Evolutionary conservation across 768 basidiomycete species (phyloP), one percentile per base, ranked within the genome.

Genomic region (Trametes coccinea): DNA sequence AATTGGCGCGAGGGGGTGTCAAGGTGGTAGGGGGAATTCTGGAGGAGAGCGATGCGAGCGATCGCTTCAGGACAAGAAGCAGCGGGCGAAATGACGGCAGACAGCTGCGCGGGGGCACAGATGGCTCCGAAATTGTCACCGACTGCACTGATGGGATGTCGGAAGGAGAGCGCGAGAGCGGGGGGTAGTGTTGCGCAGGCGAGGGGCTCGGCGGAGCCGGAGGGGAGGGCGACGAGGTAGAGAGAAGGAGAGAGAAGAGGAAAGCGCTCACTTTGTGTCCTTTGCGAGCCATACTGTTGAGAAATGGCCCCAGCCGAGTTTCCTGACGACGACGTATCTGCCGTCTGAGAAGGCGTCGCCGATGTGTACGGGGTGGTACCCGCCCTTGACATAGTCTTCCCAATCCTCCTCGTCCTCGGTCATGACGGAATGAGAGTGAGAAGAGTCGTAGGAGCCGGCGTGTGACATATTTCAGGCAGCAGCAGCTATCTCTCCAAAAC

Each of bases 251-350:
- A 56, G 48, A 4, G 48, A 30, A n/a, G 31, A 49, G n/a, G 59
- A 22, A 4, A 37, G 63, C 31, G 78, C 86, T 66, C 69, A 92
- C 92, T 89, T 92, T 71, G 78, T 79, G 72, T 94, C 93, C 67
- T 82, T 86, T 29, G 92, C 90, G 0, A 94, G 82, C 93, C 93
- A 95, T 5, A 95, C 94, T 0, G 94, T 96, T 1, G 90, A 92
- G 73, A 95, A 96, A 73, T 95, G 94, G 14, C 94, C 94, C 90
- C 90, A 93, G 29, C 96, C 96, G 9, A 99, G 86, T 75, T 99
- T 99, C 63, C 96, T 80, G 58, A 97, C 94, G 67, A 98, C 90
- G 64, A 84, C 73, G 73, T 98, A 99, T 41, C 97, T 80, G 9
- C 85, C 92, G 62, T 92, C 86, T 50, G 89, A 91, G 74, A 97